Evolutionary conservation across 495 filamentous ascomycete genomes (phyloP), one percentile per base, ranked within the genome.

Genomic region (Penicillium angulare): DNA sequence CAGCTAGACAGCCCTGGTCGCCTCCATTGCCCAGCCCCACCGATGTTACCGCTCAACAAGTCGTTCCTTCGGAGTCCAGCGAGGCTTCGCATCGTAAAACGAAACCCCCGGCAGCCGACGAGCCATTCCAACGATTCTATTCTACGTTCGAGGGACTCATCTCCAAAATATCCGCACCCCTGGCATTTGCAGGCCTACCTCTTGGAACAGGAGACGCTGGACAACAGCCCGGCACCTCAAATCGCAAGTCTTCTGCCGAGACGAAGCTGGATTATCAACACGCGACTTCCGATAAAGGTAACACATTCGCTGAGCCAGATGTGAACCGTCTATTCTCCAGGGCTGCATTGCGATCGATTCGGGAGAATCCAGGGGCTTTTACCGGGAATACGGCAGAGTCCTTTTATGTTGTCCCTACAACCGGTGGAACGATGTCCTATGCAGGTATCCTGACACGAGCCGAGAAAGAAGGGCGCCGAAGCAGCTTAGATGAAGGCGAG

Each of bases 351-450:
- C 79, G 83, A 23, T 88, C 90, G 9, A 72, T 86, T 39, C 71
- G 69, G 7, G 83, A 85, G 36, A 74, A 78, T 10, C 63, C 72
- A 1, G 68, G 69, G 7, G 59, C 66, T 12, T 57, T 68, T 18
- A 69, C 71, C 21, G 66, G 57, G 17, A 73, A 66, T 20, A 69
- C 84, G 16, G 82, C 83, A 29, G 91, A 97, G 62, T 90, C 86
- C 22, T 98, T 97, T 74, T 97, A 97, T 62, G 88, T 98, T 1
- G 93, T 98, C 0, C 93, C 92, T 7, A 85, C 87, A 0, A 88
- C 88, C 5, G 93, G 93, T 22, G 88, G 90, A 49, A 96, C 90
- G 0, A 82, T 88, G 34, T 88, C 89, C 0, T 98, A 97, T 63
- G 92, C 93, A 3, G 87, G 83, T 36, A 95, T 98, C 22, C 72